A percentile compares a stretch with the other conserved stretches of the same genome.
These are phyloP conservation scores for Metschnikowia peoriensis DNA, from an alignment of 805 yeast species.

Conservation along the genomic window DNA sequence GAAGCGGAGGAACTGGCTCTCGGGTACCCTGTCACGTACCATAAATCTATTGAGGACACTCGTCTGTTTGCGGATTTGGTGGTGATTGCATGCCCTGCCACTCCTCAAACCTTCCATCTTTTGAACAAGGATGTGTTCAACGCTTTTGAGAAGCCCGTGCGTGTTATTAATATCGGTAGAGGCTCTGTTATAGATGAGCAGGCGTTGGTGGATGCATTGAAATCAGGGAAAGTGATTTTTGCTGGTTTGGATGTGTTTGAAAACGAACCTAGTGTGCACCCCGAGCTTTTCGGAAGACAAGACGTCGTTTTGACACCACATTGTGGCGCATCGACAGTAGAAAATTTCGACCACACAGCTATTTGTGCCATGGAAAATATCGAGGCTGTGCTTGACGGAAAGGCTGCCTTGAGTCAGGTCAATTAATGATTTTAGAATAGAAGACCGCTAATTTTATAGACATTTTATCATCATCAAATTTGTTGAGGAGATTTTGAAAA, in stretches of 20 bases:
- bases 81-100: constrained; percentile 66
- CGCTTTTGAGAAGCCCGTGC: constrained; percentile 50
- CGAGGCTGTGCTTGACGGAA: constrained; percentile 41
- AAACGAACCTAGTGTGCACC: constrained; percentile 57
- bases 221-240: constrained; percentile 56
- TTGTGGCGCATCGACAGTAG: constrained; percentile 50
- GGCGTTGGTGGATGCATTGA: constrained; percentile 60
- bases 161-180: constrained; percentile 74
- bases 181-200: constrained; percentile 67
- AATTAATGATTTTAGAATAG: constrained; percentile 5
- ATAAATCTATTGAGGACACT: constrained; percentile 30
- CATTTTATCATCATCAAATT: no score
- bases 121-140: constrained; percentile 49
- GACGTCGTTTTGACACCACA: constrained; percentile 73
- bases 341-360: constrained; percentile 51
- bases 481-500: no score
- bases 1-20: constrained; percentile 31
- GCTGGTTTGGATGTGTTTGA: constrained; percentile 76
- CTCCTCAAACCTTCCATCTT: constrained; percentile 54
- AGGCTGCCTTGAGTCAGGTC: constrained; percentile 19
- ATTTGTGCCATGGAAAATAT: constrained; percentile 55
- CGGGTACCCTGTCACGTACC: constrained; percentile 47
- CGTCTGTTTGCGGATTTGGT: constrained; percentile 52
- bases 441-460: no score
- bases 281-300: constrained; percentile 49